Evolutionary conservation across 371 early-diverging fungal genomes (phyloP).

Genomic region (Mortierella polycephala): DNA sequence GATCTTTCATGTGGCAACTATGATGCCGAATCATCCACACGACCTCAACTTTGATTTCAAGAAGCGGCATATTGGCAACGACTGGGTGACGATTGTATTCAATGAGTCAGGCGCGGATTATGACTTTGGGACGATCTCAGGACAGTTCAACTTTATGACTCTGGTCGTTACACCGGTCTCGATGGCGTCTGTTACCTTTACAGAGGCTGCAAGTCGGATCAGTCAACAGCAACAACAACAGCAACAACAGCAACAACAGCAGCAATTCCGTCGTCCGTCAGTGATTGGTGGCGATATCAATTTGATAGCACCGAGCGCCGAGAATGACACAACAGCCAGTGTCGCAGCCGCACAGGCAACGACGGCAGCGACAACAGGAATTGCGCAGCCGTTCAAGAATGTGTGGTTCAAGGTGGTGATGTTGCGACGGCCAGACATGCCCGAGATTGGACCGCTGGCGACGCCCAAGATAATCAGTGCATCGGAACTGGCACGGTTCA

Average conservation of each 20-base stretch:
- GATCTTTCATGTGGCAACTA: conserved; percentile 91
- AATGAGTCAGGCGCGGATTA: conserved; percentile 89
- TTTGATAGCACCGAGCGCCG: too few relatives aligned
- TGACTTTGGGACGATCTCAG: conserved; percentile 89
- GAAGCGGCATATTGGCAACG: conserved; percentile 97
- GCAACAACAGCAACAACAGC: neutral
- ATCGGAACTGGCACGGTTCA: conserved; percentile 79
- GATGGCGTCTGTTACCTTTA: conserved; percentile 56
- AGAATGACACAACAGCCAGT: too few relatives aligned
- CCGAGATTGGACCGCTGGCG: conserved; percentile 82
- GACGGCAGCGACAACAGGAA: conserved; percentile 1
- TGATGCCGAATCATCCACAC: conserved; percentile 86
- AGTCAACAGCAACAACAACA: conserved; percentile 31
- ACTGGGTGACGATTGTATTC: conserved; percentile 92
- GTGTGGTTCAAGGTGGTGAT: conserved; percentile 73
- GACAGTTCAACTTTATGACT: conserved; percentile 95
- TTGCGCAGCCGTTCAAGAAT: conserved; percentile 55
- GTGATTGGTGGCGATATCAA: too few relatives aligned
- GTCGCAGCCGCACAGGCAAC: neutral
- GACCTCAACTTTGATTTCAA: conserved; percentile 85
- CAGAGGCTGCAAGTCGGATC: conserved; percentile 49
- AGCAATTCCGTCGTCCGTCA: neutral
- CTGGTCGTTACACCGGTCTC: conserved; percentile 84
- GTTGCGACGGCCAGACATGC: conserved; percentile 83
- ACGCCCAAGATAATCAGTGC: conserved; percentile 88